phyloP scores from a whole-genome alignment of 306 rosid genomes.

The Vigna trinervia region DNA sequence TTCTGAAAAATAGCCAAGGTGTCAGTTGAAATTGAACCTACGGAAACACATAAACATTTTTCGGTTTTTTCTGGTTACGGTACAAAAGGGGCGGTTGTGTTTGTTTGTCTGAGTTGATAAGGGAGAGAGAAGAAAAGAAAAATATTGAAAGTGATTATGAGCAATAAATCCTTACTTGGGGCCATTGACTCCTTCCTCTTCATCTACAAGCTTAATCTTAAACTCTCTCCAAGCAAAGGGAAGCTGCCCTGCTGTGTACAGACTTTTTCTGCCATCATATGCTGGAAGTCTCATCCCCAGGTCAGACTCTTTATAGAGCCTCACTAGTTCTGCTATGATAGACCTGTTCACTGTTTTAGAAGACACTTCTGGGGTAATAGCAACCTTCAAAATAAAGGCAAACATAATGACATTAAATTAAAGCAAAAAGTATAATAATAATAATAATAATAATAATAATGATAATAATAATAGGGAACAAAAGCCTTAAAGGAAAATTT shows the following conservation, averaged over 20 bases:
- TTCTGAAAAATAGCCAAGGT: constrained; percentile 53
- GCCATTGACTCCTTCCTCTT: constrained; percentile 67
- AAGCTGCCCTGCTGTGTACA: constrained; percentile 95
- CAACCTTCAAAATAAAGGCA: constrained; percentile 62
- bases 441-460: constrained; percentile 1
- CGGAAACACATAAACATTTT: constrained; percentile 5
- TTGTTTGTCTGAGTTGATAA: not conserved
- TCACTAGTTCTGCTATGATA: constrained; percentile 86
- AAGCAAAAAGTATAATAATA: constrained; percentile 30
- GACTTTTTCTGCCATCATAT: constrained; percentile 92
- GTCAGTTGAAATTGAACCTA: constrained; percentile 34
- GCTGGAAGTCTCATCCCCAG: constrained; percentile 91
- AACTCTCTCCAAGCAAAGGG: constrained; percentile 88
- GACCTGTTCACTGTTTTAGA: constrained; percentile 83
- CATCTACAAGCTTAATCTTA: constrained; percentile 72
- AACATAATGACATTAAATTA: constrained; percentile 47
- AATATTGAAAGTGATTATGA: constrained; percentile 17
- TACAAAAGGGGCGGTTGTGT: constrained; percentile 11
- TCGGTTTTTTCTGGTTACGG: constrained; percentile 12
- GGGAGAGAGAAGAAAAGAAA: constrained; percentile 7
- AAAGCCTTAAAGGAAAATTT: constrained; percentile 49
- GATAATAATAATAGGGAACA: constrained; percentile 44
- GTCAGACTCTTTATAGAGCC: constrained; percentile 77
- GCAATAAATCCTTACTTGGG: constrained; percentile 67
- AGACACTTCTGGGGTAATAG: constrained; percentile 84